Evolutionary conservation across 2,329 filamentous ascomycete species (phyloP), one percentile per base, ranked within the genome.

Genomic region (Colletotrichum abscissum): DNA sequence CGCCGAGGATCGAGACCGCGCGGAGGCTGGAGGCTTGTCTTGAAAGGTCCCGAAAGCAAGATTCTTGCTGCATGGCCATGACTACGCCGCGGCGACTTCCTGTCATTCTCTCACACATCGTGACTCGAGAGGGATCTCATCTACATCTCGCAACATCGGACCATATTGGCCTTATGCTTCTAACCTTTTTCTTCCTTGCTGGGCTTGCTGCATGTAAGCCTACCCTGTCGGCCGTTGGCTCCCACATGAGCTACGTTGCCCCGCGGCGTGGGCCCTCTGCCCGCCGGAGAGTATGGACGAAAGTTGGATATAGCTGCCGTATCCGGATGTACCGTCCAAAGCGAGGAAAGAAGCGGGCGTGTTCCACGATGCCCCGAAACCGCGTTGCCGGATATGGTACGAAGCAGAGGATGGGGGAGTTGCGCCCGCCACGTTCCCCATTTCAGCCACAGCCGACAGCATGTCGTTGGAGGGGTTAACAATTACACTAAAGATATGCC

Each of bases 1-100:
- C 58, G 65, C 65, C 69, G 60, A 57, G 59, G 42, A 59, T 56
- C 26, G 66, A 73, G 66, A 60, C 63, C 49, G 19, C 26, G 8
- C n/a, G 24, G 19, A 12, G 42, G 30, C 19, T 42, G 11, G 24
- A 12, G 19, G 19, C 49, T 52, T n/a, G 30, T 14, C 11, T 19
- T 30, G 14, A 49, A 38, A 59, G 66, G 30, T 11, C 7, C 11
- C 42, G 14, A 49, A 38, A 59, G 66, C 60, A 49, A 24, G 66
- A 55, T 42, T 42, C 42, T 35, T 22, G 66, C 57, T 65, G 66
- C 70, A 35, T n/a, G 54, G 65, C 54, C 54, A 38, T 64, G 38
- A 60, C 38, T 65, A 58, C 65, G 59, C 42, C 42, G 33, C 35
- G 22, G 46, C 22, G 5, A 46, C 24, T 22, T 22, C 24, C 60